phyloP scores from a whole-genome alignment of 169 alveolate genomes.

The Plasmodium reichenowi region DNA sequence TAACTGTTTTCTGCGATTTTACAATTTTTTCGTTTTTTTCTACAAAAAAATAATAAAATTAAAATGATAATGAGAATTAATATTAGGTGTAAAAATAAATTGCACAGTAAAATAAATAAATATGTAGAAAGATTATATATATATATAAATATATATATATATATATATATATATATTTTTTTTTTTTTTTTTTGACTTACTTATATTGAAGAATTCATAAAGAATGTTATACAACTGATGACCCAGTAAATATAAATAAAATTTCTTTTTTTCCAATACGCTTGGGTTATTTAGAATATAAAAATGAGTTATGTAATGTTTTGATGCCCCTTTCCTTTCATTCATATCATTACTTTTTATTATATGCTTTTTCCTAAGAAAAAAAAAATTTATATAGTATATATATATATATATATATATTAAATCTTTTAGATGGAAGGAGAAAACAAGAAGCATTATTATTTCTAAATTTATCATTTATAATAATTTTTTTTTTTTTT shows the following conservation, averaged over 20 bases:
- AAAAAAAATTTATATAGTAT: no score
- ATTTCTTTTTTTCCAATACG: conserved; percentile 51
- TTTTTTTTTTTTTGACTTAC: conserved; percentile 13
- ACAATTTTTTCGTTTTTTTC: conserved; percentile 19
- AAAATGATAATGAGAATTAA: not conserved
- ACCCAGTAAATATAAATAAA: conserved; percentile 63
- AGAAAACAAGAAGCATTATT: no score
- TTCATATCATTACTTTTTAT: conserved; percentile 11
- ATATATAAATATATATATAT: not conserved
- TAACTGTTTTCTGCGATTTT: conserved; percentile 13
- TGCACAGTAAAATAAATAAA: no score
- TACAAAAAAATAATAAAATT: conserved; percentile 3
- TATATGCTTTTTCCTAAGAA: conserved; percentile 37
- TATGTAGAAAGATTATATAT: not conserved
- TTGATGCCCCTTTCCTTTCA: not conserved
- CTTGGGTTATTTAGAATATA: conserved; percentile 52
- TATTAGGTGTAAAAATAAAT: no score
- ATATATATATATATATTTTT: conserved; percentile 1
- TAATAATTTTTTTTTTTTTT: not conserved
- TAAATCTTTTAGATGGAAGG: no score
- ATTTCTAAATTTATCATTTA: not conserved
- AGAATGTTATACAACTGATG: conserved; percentile 44
- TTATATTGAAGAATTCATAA: conserved; percentile 52
- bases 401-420: no score
- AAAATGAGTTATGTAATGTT: conserved; percentile 34